Conservation (phyloP, 495 filamentous ascomycete species). For the Bacidia gigantensis region DNA sequence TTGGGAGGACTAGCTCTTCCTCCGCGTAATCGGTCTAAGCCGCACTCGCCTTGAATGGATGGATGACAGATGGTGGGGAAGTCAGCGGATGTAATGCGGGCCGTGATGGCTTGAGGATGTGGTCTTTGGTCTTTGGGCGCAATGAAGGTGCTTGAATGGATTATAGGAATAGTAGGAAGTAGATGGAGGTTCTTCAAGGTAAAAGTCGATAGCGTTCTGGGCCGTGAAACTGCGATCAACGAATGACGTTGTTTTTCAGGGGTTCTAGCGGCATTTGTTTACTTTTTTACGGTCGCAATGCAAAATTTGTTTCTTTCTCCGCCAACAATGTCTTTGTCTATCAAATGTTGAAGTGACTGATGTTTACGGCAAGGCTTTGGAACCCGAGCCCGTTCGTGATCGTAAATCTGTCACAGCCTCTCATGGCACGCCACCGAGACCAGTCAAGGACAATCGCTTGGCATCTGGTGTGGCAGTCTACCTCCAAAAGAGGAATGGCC, state of each 20-base stretch:
- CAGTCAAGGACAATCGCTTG: too few relatives aligned
- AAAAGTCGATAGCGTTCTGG: neutral
- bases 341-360: too few relatives aligned
- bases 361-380: too few relatives aligned
- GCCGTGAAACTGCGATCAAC: neutral
- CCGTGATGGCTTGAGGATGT: neutral
- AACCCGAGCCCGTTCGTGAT: too few relatives aligned
- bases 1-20: neutral
- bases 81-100: neutral
- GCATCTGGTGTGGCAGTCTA: too few relatives aligned
- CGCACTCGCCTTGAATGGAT: neutral
- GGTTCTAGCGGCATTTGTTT: neutral
- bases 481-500: too few relatives aligned
- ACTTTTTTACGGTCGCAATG: neutral
- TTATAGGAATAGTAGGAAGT: neutral
- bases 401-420: too few relatives aligned
- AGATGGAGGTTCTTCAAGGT: neutral
- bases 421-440: too few relatives aligned
- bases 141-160: neutral
- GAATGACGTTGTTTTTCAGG: neutral
- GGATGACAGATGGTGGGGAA: neutral
- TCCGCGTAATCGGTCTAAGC: neutral
- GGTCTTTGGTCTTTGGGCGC: neutral
- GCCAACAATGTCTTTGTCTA: too few relatives aligned
- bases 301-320: too few relatives aligned